phyloP scores from a whole-genome alignment of 169 alveolate species.

The Cryptosporidium xiaoi region DNA sequence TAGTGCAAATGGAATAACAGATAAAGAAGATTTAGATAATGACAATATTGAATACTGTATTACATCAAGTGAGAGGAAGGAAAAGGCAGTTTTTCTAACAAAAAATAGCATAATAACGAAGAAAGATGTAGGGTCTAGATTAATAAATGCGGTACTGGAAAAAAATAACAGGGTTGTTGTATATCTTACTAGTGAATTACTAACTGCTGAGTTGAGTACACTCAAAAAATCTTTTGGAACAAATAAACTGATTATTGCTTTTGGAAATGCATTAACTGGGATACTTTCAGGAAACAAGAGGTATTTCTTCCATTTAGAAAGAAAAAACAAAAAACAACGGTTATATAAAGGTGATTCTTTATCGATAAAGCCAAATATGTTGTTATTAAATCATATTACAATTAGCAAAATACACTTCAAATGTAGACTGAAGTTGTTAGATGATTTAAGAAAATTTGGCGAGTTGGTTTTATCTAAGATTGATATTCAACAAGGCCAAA shows the following conservation, averaged over 20 bases:
- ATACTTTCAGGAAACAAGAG: neutral
- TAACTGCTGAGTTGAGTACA: conserved; percentile 1
- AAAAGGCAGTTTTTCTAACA: conserved; percentile 21
- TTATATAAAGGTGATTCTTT: neutral
- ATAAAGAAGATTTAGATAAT: neutral
- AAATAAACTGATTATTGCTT: conserved; percentile 9
- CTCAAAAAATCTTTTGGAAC: conserved; percentile 3
- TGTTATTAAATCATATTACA: conserved; percentile 21
- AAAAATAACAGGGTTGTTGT: conserved; percentile 20
- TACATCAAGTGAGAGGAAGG: conserved; percentile 39
- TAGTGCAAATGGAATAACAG: neutral
- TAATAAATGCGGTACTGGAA: conserved; percentile 6
- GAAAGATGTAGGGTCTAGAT: conserved; percentile 7
- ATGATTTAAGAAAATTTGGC: conserved; percentile 32
- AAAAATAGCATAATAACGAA: conserved; percentile 5
- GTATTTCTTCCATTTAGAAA: conserved; percentile 45
- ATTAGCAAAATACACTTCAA: conserved; percentile 3
- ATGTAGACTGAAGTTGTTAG: conserved; percentile 2
- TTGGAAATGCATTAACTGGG: conserved; percentile 22
- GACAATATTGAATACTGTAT: conserved; percentile 18
- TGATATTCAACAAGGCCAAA: neutral
- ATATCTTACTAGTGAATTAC: conserved; percentile 19
- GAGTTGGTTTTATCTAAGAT: conserved; percentile 12
- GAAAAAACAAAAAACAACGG: neutral
- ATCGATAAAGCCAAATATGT: neutral